Evolutionary conservation across 345 rosid genomes (phyloP), one percentile per base, ranked within the genome.

Genomic region (Populus simonii): DNA sequence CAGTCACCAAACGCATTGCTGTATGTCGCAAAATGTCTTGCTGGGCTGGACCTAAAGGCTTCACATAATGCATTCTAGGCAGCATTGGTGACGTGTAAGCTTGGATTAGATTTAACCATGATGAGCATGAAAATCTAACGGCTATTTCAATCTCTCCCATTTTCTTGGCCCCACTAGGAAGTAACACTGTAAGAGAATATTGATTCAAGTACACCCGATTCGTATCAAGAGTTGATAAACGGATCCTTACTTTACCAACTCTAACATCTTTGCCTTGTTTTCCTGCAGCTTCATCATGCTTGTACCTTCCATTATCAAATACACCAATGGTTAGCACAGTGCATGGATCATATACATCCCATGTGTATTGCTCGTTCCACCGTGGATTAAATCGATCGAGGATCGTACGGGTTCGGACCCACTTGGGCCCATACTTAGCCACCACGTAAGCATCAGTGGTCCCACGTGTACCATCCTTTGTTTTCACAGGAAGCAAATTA

Each of bases 131-230:
- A 81, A 94, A 94, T 76, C 97, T 57, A 25, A 94, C 81, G 0
- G 97, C 95, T 27, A 94, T 82, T 84, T 93, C 97, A 3, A 94
- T 86, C 73, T 92, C 98, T 38, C 98, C 98, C 94, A 92, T 91
- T 78, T 88, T 93, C 80, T 87, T 91, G 74, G 92, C 92, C 27
- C 98, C 98, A 27, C 89, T 84, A 0, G 97, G 93, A n/a, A 89
- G 78, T 49, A 94, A 25, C 11, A 88, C 97, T 0, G 88, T 88
- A 11, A 92, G 83, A 2, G 89, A 83, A 23, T 90, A 89, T 0
- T 92, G 84, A 35, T 85, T 89, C 35, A 89, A 75, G 84, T 90
- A 94, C 59, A 91, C 85, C 16, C 90, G 89, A 80, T 92, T 92
- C 8, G 90, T 89, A 83, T 92, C 97, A 0, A 94, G 92, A 1